Evolutionary conservation across 345 rosid species (phyloP), one percentile per base, ranked within the genome.

Genomic region (Eucalyptus pauciflora): DNA sequence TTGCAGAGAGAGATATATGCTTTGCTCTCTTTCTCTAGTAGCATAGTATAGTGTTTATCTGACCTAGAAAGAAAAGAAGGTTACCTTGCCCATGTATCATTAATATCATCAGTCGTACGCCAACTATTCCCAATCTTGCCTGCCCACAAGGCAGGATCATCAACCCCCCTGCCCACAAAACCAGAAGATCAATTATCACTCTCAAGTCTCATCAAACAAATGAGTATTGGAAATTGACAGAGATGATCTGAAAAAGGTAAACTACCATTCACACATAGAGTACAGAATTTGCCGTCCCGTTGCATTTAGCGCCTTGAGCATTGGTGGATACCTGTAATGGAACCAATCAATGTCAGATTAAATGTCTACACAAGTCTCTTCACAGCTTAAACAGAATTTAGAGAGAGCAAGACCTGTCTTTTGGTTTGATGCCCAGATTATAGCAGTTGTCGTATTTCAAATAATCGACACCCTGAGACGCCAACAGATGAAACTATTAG

Each of bases 71-170:
- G 89, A 48, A 91, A 91, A 89, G 91, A 87, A 67, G 91, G 89
- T 86, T 88, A 97, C 99, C 99, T 97, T 91, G 92, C 98, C 99
- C 99, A 97, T 89, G 99, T 89, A 89, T 96, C 99, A 67, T 95
- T 96, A 91, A 97, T 97, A 93, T 97, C 99, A 76, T 93, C 97
- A 13, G 99, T 95, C 29, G 98, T 97, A 76, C 99, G 99, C 99
- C 99, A 97, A 93, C 99, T 97, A 93, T 97, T 97, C 89, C 99
- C 99, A 91, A 96, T 94, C 90, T 93, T 96, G 81, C 94, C 93
- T 22, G 99, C 99, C 99, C 99, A 97, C 88, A 96, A 94, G 88
- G 99, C 98, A 87, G 99, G 99, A 90, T 96, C 96, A 43, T 97
- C 97, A 43, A 91, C 99, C 27, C 99, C 99, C 99, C 98, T 97